These are phyloP conservation scores for Cordyceps cicadae DNA, from an alignment of 2,329 filamentous ascomycete species.

Conservation along the genomic window DNA sequence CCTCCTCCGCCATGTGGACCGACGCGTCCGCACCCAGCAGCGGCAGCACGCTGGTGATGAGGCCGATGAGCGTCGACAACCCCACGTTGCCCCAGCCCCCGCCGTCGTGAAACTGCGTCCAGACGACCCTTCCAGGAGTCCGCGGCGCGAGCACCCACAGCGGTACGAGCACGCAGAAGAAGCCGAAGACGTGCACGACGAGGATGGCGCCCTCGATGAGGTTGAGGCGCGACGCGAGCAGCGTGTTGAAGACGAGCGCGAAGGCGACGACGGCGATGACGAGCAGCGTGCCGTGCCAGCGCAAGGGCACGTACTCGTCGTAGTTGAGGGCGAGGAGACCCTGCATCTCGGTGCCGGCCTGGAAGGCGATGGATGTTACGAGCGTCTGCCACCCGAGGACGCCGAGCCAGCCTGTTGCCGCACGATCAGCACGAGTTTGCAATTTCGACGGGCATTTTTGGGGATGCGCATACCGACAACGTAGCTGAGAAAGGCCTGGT, in stretches of 20 bases:
- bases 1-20: constrained; percentile 17
- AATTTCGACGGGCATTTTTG: too few species aligned
- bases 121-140: constrained; percentile 19
- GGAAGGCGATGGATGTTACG: constrained; percentile 29
- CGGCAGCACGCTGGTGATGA: constrained; percentile 28
- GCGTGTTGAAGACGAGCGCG: constrained; percentile 16
- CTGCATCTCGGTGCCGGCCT: constrained; percentile 31
- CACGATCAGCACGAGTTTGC: background rate
- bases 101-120: constrained; percentile 24
- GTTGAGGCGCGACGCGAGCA: constrained; percentile 29
- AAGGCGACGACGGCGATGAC: constrained; percentile 33
- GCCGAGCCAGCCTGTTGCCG: constrained; percentile 27
- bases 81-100: constrained; percentile 26
- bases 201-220: constrained; percentile 36
- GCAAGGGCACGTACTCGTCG: constrained; percentile 23
- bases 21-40: constrained; percentile 24
- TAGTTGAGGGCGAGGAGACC: constrained; percentile 29
- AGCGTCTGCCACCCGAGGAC: constrained; percentile 32
- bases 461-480: constrained; percentile 16
- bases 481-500: constrained; percentile 43
- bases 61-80: constrained; percentile 29
- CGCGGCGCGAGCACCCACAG: constrained; percentile 29
- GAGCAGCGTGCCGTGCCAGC: constrained; percentile 36
- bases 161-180: constrained; percentile 25
- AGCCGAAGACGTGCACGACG: constrained; percentile 28